phyloP scores from a whole-genome alignment of 2,329 filamentous ascomycete species.

The Venturiaceae sp. region DNA sequence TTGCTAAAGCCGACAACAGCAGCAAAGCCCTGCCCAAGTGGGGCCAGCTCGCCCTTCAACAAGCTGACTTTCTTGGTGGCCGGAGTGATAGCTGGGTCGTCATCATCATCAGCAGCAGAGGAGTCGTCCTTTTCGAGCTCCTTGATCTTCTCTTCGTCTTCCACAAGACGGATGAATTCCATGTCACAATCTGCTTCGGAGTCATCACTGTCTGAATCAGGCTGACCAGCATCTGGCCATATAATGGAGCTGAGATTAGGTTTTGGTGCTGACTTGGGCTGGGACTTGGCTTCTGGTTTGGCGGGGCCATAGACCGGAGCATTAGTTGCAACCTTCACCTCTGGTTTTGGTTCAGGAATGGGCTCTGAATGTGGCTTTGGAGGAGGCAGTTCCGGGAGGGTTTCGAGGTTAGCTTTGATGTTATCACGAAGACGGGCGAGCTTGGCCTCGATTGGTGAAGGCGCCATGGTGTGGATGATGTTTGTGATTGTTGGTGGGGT shows the following conservation, averaged over 20 bases:
- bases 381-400: constrained; percentile 2
- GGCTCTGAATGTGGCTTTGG: background rate
- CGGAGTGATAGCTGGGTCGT: background rate
- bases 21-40: constrained; percentile 23
- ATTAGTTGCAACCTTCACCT: background rate
- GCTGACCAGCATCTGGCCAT: background rate
- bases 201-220: constrained; percentile 2
- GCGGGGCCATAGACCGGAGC: background rate
- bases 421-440: background rate
- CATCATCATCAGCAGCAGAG: background rate
- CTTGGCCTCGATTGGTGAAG: background rate
- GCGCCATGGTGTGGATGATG: background rate
- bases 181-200: constrained; percentile 6
- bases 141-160: constrained; percentile 1
- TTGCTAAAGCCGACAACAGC: constrained; percentile 39
- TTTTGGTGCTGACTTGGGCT: background rate
- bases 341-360: background rate
- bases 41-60: constrained; percentile 22
- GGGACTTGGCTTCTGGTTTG: background rate
- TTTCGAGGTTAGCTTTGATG: background rate
- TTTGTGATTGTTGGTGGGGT: background rate
- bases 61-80: background rate
- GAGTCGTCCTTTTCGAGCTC: background rate
- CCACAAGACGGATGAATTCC: background rate
- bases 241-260: background rate